Percentiles rank a stretch among this genome's conserved stretches.
Conservation (phyloP, 176 grass and related monocot genomes). For the Puya raimondii region DNA sequence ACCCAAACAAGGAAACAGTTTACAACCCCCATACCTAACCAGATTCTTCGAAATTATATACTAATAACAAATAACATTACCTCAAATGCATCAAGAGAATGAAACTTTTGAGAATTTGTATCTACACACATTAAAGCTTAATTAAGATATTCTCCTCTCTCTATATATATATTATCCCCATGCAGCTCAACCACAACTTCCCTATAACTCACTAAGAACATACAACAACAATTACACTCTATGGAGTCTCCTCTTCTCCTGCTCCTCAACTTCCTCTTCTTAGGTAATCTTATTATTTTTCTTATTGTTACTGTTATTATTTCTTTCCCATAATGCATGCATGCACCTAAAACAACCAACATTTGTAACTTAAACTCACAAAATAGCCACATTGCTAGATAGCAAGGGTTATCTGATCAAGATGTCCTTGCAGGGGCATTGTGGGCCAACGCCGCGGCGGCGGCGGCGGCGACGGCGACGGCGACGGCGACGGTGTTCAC, state of each 20-base stretch:
- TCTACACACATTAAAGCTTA: neutral
- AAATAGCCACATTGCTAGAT: too few species aligned
- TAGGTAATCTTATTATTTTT: neutral
- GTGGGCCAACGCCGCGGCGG: neutral
- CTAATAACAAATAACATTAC: neutral
- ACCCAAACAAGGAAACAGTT: too few species aligned
- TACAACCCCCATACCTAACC: too few species aligned
- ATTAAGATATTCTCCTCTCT: neutral
- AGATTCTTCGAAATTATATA: too few species aligned
- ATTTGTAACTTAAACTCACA: too few species aligned
- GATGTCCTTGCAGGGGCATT: neutral
- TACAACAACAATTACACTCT: too few species aligned
- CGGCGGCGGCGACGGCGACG: neutral
- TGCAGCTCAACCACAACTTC: neutral
- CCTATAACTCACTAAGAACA: too few species aligned
- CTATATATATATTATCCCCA: neutral
- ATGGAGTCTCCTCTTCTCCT: neutral
- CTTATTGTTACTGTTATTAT: neutral
- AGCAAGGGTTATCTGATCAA: too few species aligned
- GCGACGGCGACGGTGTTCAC: conserved; percentile 40
- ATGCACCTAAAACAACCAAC: too few species aligned
- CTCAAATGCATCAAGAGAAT: neutral
- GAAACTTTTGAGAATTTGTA: neutral
- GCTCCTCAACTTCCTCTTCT: neutral
- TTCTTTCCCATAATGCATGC: too few species aligned